Evolutionary conservation across 192 early-diverging fungal species (phyloP).

Genomic region (Linnemannia hyalina): DNA sequence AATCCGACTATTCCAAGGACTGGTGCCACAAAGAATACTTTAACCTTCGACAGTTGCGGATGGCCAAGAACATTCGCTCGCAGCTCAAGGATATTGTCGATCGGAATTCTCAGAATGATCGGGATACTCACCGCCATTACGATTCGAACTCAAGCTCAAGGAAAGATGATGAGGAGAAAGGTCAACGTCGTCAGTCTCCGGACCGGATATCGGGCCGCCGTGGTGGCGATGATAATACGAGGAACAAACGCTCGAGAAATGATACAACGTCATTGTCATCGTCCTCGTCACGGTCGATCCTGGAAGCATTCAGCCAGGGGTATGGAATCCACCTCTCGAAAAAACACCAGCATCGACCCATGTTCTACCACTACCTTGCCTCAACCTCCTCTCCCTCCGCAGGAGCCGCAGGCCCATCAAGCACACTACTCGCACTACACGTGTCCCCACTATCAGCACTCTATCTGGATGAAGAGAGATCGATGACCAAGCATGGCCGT

Average conservation of each 20-base stretch:
- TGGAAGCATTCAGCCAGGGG: constrained; percentile 88
- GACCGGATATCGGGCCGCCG: not conserved
- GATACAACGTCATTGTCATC: constrained; percentile 58
- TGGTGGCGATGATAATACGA: not conserved
- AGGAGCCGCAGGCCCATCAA: constrained; percentile 72
- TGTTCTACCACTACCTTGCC: constrained; percentile 69
- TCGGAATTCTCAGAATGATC: constrained; percentile 68
- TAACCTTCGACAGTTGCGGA: constrained; percentile 83
- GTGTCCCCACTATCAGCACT: constrained; percentile 93
- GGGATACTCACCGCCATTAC: not conserved
- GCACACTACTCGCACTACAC: constrained; percentile 92
- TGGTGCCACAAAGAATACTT: constrained; percentile 96
- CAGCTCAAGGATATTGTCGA: constrained; percentile 93
- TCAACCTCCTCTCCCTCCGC: constrained; percentile 54
- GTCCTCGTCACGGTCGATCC: constrained; percentile 67
- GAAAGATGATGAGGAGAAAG: constrained; percentile 53
- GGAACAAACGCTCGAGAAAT: constrained; percentile 1
- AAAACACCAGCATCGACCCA: constrained; percentile 76
- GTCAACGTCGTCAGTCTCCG: constrained; percentile 68
- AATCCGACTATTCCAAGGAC: constrained; percentile 67
- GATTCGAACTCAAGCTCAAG: constrained; percentile 10
- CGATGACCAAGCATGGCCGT: constrained; percentile 51
- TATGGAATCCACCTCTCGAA: constrained; percentile 97
- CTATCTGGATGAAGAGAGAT: constrained; percentile 77
- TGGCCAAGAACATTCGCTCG: constrained; percentile 86